A percentile compares a stretch with the other conserved stretches of the same genome.
Conservation (phyloP, 192 early-diverging fungal genomes). For the Backusella tarrabulga region DNA sequence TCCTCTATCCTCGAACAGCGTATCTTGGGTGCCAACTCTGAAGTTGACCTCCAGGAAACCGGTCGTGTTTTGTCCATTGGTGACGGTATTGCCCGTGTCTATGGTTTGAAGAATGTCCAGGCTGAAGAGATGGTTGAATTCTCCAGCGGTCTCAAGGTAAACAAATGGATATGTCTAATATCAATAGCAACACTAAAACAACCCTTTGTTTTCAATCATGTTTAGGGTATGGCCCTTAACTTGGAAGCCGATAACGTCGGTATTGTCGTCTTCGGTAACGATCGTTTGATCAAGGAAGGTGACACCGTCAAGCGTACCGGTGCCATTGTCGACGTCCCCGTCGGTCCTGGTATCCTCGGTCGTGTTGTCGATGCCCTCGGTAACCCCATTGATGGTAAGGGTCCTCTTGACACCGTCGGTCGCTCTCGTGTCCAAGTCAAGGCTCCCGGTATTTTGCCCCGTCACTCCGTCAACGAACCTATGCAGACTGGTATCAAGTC, state of each 20-base stretch:
- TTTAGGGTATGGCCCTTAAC: conserved; percentile 98
- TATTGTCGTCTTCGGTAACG: conserved; percentile 98
- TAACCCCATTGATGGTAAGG: conserved; percentile 99
- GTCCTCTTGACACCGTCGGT: conserved; percentile 82
- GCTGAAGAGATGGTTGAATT: conserved; percentile 99
- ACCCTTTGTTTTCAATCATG: background rate
- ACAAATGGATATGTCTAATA: background rate
- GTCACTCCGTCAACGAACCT: conserved; percentile 98
- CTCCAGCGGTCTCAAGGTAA: conserved; percentile 95
- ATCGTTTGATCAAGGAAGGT: conserved; percentile 99
- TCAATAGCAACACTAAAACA: background rate
- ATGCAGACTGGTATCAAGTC: conserved; percentile 99
- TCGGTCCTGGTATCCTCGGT: conserved; percentile 87
- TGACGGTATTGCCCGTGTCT: conserved; percentile 99
- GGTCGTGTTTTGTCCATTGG: conserved; percentile 99
- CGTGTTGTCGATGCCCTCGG: conserved; percentile 99
- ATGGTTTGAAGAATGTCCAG: conserved; percentile 96
- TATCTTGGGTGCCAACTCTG: conserved; percentile 82
- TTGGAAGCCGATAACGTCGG: conserved; percentile 99
- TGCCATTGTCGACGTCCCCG: conserved; percentile 97
- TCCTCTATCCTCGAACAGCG: conserved; percentile 97
- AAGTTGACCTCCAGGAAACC: conserved; percentile 94
- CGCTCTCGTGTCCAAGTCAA: conserved; percentile 97
- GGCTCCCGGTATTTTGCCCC: conserved; percentile 99
- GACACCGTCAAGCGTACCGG: conserved; percentile 99